Evolutionary conservation across 1,284 basidiomycete genomes (phyloP).

Genomic region (Coriolopsis trogii): DNA sequence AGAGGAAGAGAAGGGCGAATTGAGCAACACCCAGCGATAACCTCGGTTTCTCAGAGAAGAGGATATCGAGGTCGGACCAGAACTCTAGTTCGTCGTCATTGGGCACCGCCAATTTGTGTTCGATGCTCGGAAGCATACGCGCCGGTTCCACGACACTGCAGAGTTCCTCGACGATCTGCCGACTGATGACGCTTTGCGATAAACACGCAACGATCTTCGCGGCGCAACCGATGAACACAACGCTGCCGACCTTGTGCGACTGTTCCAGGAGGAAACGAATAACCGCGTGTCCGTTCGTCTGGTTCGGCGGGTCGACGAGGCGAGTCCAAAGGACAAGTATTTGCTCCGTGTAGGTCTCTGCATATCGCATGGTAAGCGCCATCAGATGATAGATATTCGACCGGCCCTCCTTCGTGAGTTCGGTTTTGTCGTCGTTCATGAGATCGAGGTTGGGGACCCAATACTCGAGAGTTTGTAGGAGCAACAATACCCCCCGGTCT

Average conservation of each 20-base stretch:
- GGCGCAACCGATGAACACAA: slow-evolving; percentile 79
- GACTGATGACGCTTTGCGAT: slow-evolving; percentile 77
- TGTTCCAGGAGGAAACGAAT: slow-evolving; percentile 88
- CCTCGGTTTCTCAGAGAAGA: slow-evolving; percentile 75
- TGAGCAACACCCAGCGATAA: slow-evolving; percentile 79
- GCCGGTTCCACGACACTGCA: slow-evolving; percentile 85
- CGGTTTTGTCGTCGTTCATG: slow-evolving; percentile 60
- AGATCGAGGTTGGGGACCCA: slow-evolving; percentile 82
- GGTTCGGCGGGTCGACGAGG: slow-evolving; percentile 70
- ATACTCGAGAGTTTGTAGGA: slow-evolving; percentile 75
- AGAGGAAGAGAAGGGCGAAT: slow-evolving; percentile 86
- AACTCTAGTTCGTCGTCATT: slow-evolving; percentile 71
- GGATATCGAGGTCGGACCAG: slow-evolving; percentile 72
- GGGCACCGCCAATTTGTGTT: slow-evolving; percentile 71
- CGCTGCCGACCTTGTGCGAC: slow-evolving; percentile 81
- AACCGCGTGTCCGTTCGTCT: slow-evolving; percentile 79
- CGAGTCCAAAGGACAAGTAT: slow-evolving; percentile 83
- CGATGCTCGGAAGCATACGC: slow-evolving; percentile 78
- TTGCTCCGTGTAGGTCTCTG: slow-evolving; percentile 80
- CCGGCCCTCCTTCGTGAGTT: slow-evolving; percentile 62
- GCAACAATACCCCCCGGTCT: slow-evolving; percentile 52
- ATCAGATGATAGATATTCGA: slow-evolving; percentile 83
- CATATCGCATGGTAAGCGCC: slow-evolving; percentile 81
- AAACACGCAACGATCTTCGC: slow-evolving; percentile 86
- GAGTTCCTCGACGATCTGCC: slow-evolving; percentile 80